Evolutionary conservation across 805 yeast species (phyloP), one percentile per base, ranked within the genome.

Genomic region (Myxozyma udenii): DNA sequence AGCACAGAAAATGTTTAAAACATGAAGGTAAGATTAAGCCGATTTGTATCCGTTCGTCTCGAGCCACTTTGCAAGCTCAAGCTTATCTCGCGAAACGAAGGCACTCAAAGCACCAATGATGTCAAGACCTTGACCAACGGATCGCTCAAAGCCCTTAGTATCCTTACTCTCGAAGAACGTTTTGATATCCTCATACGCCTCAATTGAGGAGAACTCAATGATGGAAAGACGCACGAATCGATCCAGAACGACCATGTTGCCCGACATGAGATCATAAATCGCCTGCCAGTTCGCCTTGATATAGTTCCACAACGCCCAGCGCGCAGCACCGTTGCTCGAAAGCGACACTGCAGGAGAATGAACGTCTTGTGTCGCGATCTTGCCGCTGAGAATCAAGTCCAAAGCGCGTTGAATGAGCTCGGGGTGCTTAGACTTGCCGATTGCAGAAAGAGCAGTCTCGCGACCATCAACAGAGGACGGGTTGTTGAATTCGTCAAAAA

Each of bases 391-490:
- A 28, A 79, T 64, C 51, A 73, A 61, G 0, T 59, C 64, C n/a
- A 80, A 58, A 43, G 78, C 66, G 43, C 64, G 63, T n/a, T 66
- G 60, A 23, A 78, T 67, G 25, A 72, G 68, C 12, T 65, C 68
- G 7, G 64, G 60, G 26, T 72, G 70, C 33, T 68, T 58, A 19
- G 76, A 69, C 16, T 69, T 65, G 1, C 87, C 86, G 41, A 83
- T 66, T 0, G 86, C 77, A n/a, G 64, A 63, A 23, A 81, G 68
- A 0, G 84, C 81, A 45, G 77, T 70, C 65, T 83, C 87, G 46
- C 81, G 61, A 26, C 65, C 75, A 64, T 81, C 86, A 46, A 80
- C 73, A 4, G 84, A 68, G 1, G 75, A 62, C 7, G 87, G 85
- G 11, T 66, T 56, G 7, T 67, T 64, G 25, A 76, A 76, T 62